These are phyloP conservation scores for Boletus speciosus DNA, from an alignment of 768 basidiomycete genomes.

Conservation along the genomic window DNA sequence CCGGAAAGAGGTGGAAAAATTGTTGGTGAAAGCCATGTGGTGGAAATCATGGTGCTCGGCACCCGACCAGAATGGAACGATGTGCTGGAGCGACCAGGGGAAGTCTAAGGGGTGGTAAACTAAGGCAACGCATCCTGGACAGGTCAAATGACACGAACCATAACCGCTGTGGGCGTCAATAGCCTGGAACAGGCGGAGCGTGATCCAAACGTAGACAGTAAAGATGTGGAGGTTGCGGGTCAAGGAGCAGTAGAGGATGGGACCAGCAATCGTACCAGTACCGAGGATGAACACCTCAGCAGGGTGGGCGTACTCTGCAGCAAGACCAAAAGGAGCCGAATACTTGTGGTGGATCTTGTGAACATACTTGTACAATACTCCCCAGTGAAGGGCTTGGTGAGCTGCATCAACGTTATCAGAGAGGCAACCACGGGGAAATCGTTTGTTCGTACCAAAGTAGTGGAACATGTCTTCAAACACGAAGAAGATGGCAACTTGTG, in stretches of 20 bases:
- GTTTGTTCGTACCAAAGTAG: conserved; percentile 58
- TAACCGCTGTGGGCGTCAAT: conserved; percentile 97
- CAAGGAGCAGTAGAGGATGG: conserved; percentile 80
- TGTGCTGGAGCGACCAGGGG: conserved; percentile 94
- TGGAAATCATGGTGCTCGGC: conserved; percentile 99
- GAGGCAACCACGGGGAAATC: background rate
- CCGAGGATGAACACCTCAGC: conserved; percentile 95
- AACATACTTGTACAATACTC: conserved; percentile 82
- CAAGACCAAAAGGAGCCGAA: conserved; percentile 94
- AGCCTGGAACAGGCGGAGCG: conserved; percentile 91
- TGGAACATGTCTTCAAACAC: conserved; percentile 96
- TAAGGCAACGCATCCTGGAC: background rate
- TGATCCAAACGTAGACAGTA: conserved; percentile 93
- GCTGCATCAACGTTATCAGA: conserved; percentile 42
- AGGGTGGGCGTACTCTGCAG: conserved; percentile 97
- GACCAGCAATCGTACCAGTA: conserved; percentile 84
- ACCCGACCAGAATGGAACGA: conserved; percentile 94
- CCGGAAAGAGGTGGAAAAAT: conserved; percentile 90
- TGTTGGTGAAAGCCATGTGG: conserved; percentile 94
- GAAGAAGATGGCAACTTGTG: conserved; percentile 86
- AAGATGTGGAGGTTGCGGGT: conserved; percentile 77
- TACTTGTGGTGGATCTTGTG: conserved; percentile 99
- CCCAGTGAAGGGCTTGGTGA: conserved; percentile 86
- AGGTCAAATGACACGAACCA: conserved; percentile 45
- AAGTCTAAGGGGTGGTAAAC: conserved; percentile 55